Base-by-base conservation (phyloP, 2,329 filamentous ascomycete species). In the Sclerotinia spermophila region DNA sequence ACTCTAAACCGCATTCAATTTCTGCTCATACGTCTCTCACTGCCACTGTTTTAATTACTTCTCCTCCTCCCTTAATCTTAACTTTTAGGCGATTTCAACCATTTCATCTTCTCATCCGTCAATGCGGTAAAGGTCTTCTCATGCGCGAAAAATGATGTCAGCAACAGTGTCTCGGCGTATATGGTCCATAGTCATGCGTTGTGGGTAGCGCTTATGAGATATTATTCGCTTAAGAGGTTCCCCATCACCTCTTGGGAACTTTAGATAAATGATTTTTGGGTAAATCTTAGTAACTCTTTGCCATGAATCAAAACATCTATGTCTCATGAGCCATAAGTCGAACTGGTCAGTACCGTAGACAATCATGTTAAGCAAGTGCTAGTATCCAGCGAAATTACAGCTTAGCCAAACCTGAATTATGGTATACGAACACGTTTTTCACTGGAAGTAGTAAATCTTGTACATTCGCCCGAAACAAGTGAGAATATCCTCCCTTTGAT, bases 91-190 rank as follows among this genome's bases (percentile, higher is more conserved):
- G 0, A 2, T 24, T 45, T 11, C 0, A 11, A 24, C 21, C 0
- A 24, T 45, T 45, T 8, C 21, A 45, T 24, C 0, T 5, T 11
- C 48, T 40, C 30, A n/a, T 35, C 35, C 21, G 2, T 13, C 15
- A 35, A 2, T 27, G n/a, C 48, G 1, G 3, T 6, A 2, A 27
- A 27, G 13, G 11, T n/a, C 5, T 51, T 24, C 45, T n/a, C 24
- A 5, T n/a, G 15, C 1, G 10, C 17, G 0, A 3, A n/a, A n/a
- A n/a, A 21, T 10, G 30, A 2, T 8, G 10, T n/a, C 24, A 6
- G 21, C 11, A 4, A 0, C 2, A 45, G 21, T n/a, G 8, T 1
- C 44, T 48, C 8, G 44, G 4, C 2, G 8, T 48, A 48, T 4
- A 48, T 48, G 4, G 5, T 48, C 13, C 8, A 48, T 48, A n/a